phyloP scores from a whole-genome alignment of 164 flowering plant genomes.

The Akebia trifoliata region DNA sequence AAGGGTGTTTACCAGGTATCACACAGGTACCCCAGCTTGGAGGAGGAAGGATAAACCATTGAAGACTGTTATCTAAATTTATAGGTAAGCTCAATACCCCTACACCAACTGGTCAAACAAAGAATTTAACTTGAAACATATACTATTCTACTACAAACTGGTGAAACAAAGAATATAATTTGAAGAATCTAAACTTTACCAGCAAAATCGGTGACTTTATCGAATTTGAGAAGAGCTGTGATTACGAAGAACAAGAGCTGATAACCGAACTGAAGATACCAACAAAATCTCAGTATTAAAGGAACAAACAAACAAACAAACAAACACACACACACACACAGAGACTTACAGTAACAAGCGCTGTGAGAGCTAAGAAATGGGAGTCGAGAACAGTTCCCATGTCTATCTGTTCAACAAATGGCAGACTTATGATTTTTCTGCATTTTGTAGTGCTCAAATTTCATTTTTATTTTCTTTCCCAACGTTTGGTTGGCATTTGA shows the following conservation, averaged over 20 bases:
- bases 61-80: no score
- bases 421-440: no score
- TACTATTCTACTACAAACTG: no score
- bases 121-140: no score
- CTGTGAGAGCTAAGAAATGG: conserved; percentile 84
- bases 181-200: conserved; percentile 33
- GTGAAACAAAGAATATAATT: background rate
- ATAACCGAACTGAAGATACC: conserved; percentile 55
- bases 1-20: no score
- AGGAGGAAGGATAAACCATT: no score
- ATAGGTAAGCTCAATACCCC: no score
- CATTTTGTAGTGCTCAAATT: no score
- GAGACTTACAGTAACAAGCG: conserved; percentile 38
- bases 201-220: conserved; percentile 91
- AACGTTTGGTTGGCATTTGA: background rate
- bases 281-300: conserved; percentile 2
- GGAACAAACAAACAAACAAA: background rate
- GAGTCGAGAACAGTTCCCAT: conserved; percentile 84
- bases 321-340: background rate
- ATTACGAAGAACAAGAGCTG: conserved; percentile 75
- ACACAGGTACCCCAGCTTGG: no score
- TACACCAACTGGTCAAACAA: no score
- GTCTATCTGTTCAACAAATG: background rate
- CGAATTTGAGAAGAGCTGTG: conserved; percentile 84
- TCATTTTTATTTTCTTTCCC: background rate